These are phyloP conservation scores for Zoysia japonica DNA, from an alignment of 176 grass and related monocot species.

Conservation along the genomic window DNA sequence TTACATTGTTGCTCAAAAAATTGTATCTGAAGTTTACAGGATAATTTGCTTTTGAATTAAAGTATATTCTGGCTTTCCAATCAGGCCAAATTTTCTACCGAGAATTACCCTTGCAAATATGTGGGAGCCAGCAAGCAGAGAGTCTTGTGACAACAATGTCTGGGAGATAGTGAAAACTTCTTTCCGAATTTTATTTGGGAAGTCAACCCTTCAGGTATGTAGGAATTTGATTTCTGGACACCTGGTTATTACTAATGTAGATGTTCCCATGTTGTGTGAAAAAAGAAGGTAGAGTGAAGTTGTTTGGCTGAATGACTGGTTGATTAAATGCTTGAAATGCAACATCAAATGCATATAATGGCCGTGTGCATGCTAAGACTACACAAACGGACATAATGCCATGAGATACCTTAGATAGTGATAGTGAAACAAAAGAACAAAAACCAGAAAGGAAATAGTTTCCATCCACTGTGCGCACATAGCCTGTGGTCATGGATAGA, in stretches of 20 bases:
- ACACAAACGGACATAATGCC: background rate
- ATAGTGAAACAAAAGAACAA: background rate
- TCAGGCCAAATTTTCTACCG: conserved; percentile 84
- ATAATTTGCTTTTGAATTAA: conserved; percentile 11
- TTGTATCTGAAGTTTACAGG: background rate
- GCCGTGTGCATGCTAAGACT: background rate
- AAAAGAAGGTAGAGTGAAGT: background rate
- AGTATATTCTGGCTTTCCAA: background rate
- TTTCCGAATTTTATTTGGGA: conserved; percentile 65
- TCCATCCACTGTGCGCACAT: no score
- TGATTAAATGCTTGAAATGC: conserved; percentile 9
- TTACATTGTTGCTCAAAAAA: background rate
- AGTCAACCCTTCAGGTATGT: conserved; percentile 84
- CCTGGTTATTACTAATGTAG: conserved; percentile 14
- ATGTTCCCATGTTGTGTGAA: background rate
- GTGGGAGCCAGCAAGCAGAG: conserved; percentile 88
- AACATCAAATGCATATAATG: background rate
- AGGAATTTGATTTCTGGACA: conserved; percentile 5
- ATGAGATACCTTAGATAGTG: conserved; percentile 6
- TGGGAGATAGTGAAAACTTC: conserved; percentile 85
- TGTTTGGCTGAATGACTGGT: background rate
- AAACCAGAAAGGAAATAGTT: background rate
- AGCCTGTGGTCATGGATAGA: background rate
- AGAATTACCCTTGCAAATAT: conserved; percentile 93
- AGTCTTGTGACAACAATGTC: conserved; percentile 71